These are phyloP conservation scores for Penicillium sp. DNA, from an alignment of 2,329 filamentous ascomycete genomes.

Conservation along the genomic window DNA sequence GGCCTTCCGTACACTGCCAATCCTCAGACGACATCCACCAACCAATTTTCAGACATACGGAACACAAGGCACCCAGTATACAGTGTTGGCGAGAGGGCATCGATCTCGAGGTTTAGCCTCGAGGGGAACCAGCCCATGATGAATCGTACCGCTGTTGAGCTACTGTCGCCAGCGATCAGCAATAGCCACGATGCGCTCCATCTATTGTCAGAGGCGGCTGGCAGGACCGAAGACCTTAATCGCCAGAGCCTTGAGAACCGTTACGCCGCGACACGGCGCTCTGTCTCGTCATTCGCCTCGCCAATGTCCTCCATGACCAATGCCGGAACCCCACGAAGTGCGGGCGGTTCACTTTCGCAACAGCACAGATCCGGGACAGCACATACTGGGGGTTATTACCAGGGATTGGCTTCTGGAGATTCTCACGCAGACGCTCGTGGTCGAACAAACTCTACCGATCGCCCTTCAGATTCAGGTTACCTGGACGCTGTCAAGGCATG, in stretches of 20 bases:
- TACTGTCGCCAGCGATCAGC: conserved; percentile 73
- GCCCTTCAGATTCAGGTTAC: conserved; percentile 43
- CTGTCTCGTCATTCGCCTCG: conserved; percentile 46
- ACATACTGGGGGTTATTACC: conserved; percentile 59
- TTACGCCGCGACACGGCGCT: conserved; percentile 43
- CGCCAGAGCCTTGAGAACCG: conserved; percentile 56
- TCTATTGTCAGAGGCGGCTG: conserved; percentile 83
- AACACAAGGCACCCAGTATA: conserved; percentile 34
- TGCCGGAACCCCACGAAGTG: conserved; percentile 40
- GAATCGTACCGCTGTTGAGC: conserved; percentile 63
- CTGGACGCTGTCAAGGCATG: conserved; percentile 81
- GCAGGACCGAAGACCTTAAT: conserved; percentile 54
- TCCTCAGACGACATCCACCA: conserved; percentile 31
- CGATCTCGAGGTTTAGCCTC: conserved; percentile 33
- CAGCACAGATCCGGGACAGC: conserved; percentile 48
- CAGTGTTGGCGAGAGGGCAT: conserved; percentile 29
- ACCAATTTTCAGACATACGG: conserved; percentile 35
- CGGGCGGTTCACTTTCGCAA: conserved; percentile 40
- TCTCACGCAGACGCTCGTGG: conserved; percentile 33
- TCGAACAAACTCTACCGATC: conserved; percentile 33
- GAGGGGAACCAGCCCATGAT: conserved; percentile 63
- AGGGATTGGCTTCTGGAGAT: conserved; percentile 31
- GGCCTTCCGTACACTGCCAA: conserved; percentile 36
- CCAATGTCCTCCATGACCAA: conserved; percentile 43
- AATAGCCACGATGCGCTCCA: conserved; percentile 92